Conservation (phyloP, 805 yeast genomes). For the Pichia occidentalis region DNA sequence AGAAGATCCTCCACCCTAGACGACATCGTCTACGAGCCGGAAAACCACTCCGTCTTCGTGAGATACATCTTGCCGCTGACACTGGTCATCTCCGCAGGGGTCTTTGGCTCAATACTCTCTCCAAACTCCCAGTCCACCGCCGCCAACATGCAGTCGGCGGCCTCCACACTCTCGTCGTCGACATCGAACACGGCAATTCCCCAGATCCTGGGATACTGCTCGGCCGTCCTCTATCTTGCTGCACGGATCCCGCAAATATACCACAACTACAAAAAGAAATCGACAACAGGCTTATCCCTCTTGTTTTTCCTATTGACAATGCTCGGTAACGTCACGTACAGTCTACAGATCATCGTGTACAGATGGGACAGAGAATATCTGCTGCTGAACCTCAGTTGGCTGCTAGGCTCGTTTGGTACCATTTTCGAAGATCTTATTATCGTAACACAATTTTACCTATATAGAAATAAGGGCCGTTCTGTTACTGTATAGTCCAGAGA, state of each 20-base stretch:
- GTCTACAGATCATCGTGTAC: slow-evolving; percentile 62
- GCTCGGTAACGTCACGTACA: slow-evolving; percentile 69
- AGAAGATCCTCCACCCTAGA: slow-evolving; percentile 44
- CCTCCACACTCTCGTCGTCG: too few species aligned
- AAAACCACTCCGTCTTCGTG: slow-evolving; percentile 39
- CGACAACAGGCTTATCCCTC: slow-evolving; percentile 81
- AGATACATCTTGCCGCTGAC: slow-evolving; percentile 52
- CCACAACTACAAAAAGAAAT: slow-evolving; percentile 70
- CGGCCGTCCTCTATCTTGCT: slow-evolving; percentile 62
- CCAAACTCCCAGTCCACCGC: slow-evolving; percentile 22
- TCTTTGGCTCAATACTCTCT: slow-evolving; percentile 50
- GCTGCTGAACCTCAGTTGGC: slow-evolving; percentile 63
- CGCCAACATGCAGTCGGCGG: slow-evolving; percentile 20
- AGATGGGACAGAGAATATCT: slow-evolving; percentile 57
- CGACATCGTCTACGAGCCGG: slow-evolving; percentile 44
- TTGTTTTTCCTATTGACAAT: slow-evolving; percentile 70
- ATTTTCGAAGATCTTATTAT: slow-evolving; percentile 63
- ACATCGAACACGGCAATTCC: slow-evolving; percentile 30
- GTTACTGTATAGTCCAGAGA: too few species aligned
- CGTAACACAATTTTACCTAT: slow-evolving; percentile 60
- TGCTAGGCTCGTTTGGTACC: slow-evolving; percentile 73
- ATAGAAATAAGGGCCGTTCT: slow-evolving; percentile 25
- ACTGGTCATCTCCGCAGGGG: slow-evolving; percentile 58
- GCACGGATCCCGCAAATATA: slow-evolving; percentile 79
- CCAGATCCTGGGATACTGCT: slow-evolving; percentile 61